Evolutionary conservation across 495 filamentous ascomycete genomes (phyloP).

Genomic region (Cercophora samala): DNA sequence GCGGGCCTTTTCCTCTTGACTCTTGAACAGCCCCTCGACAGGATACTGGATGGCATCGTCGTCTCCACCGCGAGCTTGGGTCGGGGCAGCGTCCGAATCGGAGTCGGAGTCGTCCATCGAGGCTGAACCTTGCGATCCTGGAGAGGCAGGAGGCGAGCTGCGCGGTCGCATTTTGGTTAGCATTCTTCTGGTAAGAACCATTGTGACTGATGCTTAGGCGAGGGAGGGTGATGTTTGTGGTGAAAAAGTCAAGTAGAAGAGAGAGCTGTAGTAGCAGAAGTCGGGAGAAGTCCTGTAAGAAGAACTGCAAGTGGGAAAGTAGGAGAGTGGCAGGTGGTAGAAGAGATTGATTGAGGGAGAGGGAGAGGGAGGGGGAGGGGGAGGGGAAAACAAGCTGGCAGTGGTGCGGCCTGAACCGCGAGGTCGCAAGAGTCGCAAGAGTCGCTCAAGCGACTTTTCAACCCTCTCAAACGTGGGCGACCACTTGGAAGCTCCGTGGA

Average conservation of each 20-base stretch:
- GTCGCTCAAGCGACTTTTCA: background rate
- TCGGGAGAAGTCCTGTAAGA: background rate
- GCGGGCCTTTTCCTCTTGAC: conserved; percentile 70
- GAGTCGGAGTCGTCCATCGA: conserved; percentile 89
- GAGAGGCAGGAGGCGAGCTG: conserved; percentile 63
- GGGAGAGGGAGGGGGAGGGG: background rate
- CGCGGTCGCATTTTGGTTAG: conserved; percentile 13
- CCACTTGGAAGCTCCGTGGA: background rate
- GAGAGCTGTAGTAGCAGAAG: background rate
- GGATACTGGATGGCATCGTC: conserved; percentile 72
- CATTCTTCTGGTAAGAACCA: conserved; percentile 9
- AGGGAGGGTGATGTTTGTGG: background rate
- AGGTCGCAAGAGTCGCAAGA: background rate
- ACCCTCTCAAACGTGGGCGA: background rate
- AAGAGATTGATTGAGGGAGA: too few relatives aligned
- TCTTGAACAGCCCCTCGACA: conserved; percentile 81
- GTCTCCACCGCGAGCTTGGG: conserved; percentile 51
- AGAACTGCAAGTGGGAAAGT: background rate
- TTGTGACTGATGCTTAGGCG: background rate
- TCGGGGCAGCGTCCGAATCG: conserved; percentile 58
- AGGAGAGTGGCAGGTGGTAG: background rate
- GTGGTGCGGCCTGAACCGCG: background rate
- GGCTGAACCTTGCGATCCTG: conserved; percentile 72
- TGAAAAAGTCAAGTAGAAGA: background rate
- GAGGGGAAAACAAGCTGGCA: background rate